phyloP scores from a whole-genome alignment of 176 grass and related monocot species.

The Areca catechu region DNA sequence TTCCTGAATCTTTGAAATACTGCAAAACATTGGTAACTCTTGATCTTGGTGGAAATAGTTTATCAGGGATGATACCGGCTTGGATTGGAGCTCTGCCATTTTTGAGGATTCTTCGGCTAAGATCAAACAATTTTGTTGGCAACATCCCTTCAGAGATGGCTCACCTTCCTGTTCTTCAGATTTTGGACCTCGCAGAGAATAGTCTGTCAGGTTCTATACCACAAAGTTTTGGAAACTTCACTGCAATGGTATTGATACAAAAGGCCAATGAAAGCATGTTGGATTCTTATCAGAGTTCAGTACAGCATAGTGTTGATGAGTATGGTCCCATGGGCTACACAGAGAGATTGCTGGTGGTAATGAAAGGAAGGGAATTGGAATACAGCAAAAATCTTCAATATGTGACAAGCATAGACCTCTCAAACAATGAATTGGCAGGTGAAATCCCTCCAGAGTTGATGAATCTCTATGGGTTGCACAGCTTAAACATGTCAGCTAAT shows the following conservation, averaged over 20 bases:
- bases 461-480: slow-evolving; percentile 14
- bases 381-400: neutral
- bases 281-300: no score
- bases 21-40: no score
- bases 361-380: slow-evolving; percentile 20
- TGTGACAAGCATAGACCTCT: slow-evolving; percentile 18
- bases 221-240: slow-evolving; percentile 10
- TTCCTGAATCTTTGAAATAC: no score
- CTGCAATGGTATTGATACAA: neutral
- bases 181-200: slow-evolving; percentile 26
- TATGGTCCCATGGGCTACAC: no score
- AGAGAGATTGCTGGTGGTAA: neutral
- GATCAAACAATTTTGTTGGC: no score
- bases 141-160: no score
- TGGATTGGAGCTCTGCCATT: no score
- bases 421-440: slow-evolving; percentile 20
- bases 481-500: slow-evolving; percentile 39
- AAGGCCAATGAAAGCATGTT: no score
- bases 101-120: no score
- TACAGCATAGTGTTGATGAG: no score
- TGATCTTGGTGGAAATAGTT: no score
- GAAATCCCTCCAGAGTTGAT: slow-evolving; percentile 18
- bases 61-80: no score
- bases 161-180: neutral
- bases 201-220: slow-evolving; percentile 19